Evolutionary conservation across 441 rosid genomes (phyloP), one percentile per base, ranked within the genome.

Genomic region (Adansonia grandidieri): DNA sequence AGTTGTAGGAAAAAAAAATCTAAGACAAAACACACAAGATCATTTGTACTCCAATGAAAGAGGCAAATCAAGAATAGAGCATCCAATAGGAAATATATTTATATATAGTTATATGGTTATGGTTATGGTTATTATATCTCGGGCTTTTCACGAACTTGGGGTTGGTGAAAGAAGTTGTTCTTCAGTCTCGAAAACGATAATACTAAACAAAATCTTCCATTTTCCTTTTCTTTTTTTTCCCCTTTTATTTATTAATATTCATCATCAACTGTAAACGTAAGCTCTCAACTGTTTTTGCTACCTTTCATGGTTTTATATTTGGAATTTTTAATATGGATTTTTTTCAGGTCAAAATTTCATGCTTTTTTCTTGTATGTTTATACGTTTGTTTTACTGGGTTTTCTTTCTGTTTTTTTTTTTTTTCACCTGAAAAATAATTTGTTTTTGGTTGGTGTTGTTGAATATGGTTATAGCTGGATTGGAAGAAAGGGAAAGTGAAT

Each of bases 401-500:
- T 67, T 22, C 50, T 24, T 24, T 24, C 28, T 24, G 28, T 0
- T 24, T 24, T 24, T 76, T 11, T 58, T 70, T 78, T 58, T 75
- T n/a, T n/a, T n/a, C n/a, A n/a, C 60, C 62, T 73, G n/a, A 80
- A 61, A 60, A 58, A 6, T 6, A 0, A 7, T 14, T 78, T 71
- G 20, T 40, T 74, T 28, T 6, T 2, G 19, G 9, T 77, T 1
- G 58, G 20, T 48, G n/a, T 28, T 2, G 32, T 28, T 2, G 2
- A 28, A 2, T 28, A 2, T 24, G 2, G 2, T 2, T 28, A 2
- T 1, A 86, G 92, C 87, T 83, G 89, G 91, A 84, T 88, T 73
- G 90, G 88, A 86, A 83, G 84, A 87, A 82, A 83, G 91, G 86
- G 80, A 87, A 84, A 85, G 91, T 66, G 85, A 87, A 74, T 71